A percentile compares a stretch with the other conserved stretches of the same genome.
Evolutionary conservation across 106 monocot genomes (phyloP).

Genomic region (Dioscorea dumetorum): DNA sequence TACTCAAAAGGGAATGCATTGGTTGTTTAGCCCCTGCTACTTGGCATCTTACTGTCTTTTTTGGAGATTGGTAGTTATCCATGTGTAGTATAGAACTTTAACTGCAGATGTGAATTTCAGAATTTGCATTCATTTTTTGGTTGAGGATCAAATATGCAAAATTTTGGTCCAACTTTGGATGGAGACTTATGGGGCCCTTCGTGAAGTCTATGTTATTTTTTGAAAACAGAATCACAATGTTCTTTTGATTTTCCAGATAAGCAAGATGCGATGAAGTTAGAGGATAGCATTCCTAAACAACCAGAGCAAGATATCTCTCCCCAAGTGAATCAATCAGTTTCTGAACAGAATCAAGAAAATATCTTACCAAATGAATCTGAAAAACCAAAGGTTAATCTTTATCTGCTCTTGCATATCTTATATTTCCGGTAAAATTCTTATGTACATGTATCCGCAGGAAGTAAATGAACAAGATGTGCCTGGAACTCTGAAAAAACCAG

Average conservation of each 20-base stretch:
- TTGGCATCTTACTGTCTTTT: too few relatives aligned
- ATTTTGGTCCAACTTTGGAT: not conserved
- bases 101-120: too few relatives aligned
- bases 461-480: not conserved
- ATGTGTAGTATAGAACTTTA: not conserved
- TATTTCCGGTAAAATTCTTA: not conserved
- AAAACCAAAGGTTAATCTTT: not conserved
- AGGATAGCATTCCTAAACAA: slow-evolving; percentile 12
- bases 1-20: too few relatives aligned
- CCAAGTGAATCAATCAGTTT: slow-evolving; percentile 5
- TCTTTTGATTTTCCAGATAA: slow-evolving; percentile 3
- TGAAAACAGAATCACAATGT: too few relatives aligned
- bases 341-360: not conserved
- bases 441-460: not conserved
- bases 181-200: too few relatives aligned
- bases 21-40: too few relatives aligned
- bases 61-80: too few relatives aligned
- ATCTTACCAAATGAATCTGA: not conserved
- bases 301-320: slow-evolving; percentile 6
- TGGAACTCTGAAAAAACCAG: not conserved
- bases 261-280: not conserved
- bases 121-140: too few relatives aligned
- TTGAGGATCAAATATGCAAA: too few relatives aligned
- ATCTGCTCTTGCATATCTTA: not conserved
- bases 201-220: too few relatives aligned